Base-by-base conservation (phyloP, 2,329 filamentous ascomycete genomes). In the Aspergillus latus region DNA sequence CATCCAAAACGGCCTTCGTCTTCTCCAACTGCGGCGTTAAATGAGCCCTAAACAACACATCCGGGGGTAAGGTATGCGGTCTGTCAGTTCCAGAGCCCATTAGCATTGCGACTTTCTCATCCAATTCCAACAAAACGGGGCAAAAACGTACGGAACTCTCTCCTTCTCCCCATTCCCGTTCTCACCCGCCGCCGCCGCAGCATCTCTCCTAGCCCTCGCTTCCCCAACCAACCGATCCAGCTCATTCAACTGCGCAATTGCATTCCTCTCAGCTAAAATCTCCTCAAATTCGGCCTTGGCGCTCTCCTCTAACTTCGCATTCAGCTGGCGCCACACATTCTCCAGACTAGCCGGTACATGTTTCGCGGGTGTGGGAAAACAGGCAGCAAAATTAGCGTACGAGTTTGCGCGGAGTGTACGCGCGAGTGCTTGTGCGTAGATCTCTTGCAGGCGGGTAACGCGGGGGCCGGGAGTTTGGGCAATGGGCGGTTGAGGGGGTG, bases 351-450 rank as follows among this genome's bases (percentile, higher is more conserved):
- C 80, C 1, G 83, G 80, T 9, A 82, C 82, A 63, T 85, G 76
- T 63, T 77, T 74, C 15, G 84, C 82, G 1, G 84, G 80, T 0
- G 85, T 88, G 0, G 85, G 84, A 61, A 87, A 87, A 64, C 85
- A 88, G 26, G 82, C 74, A 0, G 82, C 78, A 67, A 87, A 88
- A 63, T 86, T 86, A 48, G 76, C 74, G 67, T 85, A 82, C 8
- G 79, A 83, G 69, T 83, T 85, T 50, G 83, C 83, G 59, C 82
- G 80, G n/a, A 87, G 69, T 1, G 84, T 83, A 59, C 84, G 81
- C 9, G 78, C 76, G 21, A 86, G 77, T 13, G 85, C 84, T 58
- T 84, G 78, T 52, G 76, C 74, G 73, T 85, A 87, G 61, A 87
- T 78, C 61, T 84, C 82, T 64, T 83, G 79, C 6, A 88, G 75